These are phyloP conservation scores for Eimeria acervulina DNA, from an alignment of 169 alveolate species.

Conservation along the genomic window DNA sequence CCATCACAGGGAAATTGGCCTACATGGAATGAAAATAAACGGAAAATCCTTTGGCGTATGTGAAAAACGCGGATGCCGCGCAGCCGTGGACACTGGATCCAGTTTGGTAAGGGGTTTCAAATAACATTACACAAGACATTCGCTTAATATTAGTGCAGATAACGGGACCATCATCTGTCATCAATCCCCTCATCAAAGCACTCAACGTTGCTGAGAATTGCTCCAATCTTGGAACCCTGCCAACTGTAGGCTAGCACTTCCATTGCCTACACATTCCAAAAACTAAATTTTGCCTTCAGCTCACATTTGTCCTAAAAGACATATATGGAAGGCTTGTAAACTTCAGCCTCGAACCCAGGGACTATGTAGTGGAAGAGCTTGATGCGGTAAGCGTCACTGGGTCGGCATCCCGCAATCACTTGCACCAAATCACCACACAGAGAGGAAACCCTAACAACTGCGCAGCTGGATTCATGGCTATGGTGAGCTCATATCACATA, in stretches of 20 bases:
- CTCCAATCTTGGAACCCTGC: constrained; percentile 88
- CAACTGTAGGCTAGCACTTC: constrained; percentile 79
- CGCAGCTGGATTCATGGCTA: constrained; percentile 87
- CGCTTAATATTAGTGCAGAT: constrained; percentile 81
- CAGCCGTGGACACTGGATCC: constrained; percentile 96
- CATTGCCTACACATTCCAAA: background rate
- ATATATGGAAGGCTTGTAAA: constrained; percentile 86
- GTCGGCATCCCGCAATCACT: background rate
- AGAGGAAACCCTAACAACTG: constrained; percentile 77
- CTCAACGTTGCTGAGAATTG: constrained; percentile 89
- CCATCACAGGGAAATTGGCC: constrained; percentile 92
- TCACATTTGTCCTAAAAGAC: constrained; percentile 86
- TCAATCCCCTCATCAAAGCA: constrained; percentile 88
- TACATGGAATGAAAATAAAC: constrained; percentile 90
- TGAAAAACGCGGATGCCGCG: constrained; percentile 89
- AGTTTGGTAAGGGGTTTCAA: constrained; percentile 86
- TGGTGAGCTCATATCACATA: constrained; percentile 72
- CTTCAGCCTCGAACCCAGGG: constrained; percentile 87
- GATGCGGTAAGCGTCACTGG: constrained; percentile 75
- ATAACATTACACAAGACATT: background rate
- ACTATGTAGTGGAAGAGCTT: constrained; percentile 88
- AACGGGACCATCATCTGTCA: constrained; percentile 92
- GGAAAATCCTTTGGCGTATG: constrained; percentile 87
- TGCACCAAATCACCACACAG: constrained; percentile 45
- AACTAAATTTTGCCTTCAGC: constrained; percentile 62